Evolutionary conservation across 768 basidiomycete species (phyloP), one percentile per base, ranked within the genome.

Genomic region (Coprinopsis cinerea): DNA sequence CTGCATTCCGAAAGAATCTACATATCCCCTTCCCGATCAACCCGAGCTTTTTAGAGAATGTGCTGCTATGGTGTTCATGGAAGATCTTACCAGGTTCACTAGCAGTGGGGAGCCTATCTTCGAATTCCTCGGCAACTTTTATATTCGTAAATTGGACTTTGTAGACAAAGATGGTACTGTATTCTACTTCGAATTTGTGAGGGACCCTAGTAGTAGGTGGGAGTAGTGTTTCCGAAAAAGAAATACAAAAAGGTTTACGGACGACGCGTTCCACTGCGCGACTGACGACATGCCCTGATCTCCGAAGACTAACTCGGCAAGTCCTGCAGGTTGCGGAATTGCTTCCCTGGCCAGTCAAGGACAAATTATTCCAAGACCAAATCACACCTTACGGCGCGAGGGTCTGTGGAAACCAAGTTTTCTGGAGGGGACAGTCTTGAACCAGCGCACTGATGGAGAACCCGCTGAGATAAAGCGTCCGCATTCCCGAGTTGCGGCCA

Each of bases 341-440:
- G 73, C 88, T 90, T 89, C 82, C 86, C 88, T 89, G 82, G 83
- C 78, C 82, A 72, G 78, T 80, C 83, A 81, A 78, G 84, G 78
- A 69, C 82, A 68, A 61, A 85, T 89, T 89, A 89, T 85, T 85
- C 88, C 83, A 82, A 81, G 77, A 70, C 66, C 74, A 58, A 53
- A 55, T 74, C 83, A 78, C 65, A 27, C 68, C 78, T 82, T 89
- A 68, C 81, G 75, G 64, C 53, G 67, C 73, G 79, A 76, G 70
- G 72, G 67, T 76, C 76, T 77, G 79, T 77, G 82, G 79, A 75
- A 68, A 85, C 87, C 86, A 88, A 90, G 84, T 88, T 89, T 88
- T 90, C 88, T 81, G 85, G 86, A 88, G 88, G 85, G 84, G 84
- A 82, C 81, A 77, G 85, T 76, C 85, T 89, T 85, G 88, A 89